Evolutionary conservation across 306 rosid genomes (phyloP).

Genomic region (Astragalus membranaceus): DNA sequence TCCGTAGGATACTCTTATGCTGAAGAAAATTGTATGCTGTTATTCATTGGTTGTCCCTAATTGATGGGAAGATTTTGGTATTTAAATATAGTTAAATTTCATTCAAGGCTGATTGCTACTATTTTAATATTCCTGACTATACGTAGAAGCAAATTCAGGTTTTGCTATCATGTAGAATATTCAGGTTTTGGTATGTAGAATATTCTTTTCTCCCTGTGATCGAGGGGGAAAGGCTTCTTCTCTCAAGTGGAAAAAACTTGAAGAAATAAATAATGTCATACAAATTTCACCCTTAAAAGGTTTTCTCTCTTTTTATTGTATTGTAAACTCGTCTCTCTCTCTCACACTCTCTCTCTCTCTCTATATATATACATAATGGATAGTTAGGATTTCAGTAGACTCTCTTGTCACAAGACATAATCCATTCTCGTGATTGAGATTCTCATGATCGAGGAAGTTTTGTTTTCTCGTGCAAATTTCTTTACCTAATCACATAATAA

Average conservation of each 20-base stretch:
- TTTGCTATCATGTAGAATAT: not conserved
- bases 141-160: slow-evolving; percentile 8
- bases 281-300: no score
- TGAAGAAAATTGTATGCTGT: slow-evolving; percentile 28
- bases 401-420: no score
- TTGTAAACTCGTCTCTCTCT: no score
- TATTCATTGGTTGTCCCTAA: slow-evolving; percentile 37
- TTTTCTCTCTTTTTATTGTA: no score
- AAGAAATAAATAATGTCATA: no score
- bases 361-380: no score
- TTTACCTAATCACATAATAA: not conserved
- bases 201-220: not conserved
- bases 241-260: no score
- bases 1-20: slow-evolving; percentile 8
- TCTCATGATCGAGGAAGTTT: not conserved
- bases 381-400: no score
- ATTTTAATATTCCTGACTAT: not conserved
- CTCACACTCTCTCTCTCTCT: no score
- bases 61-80: slow-evolving; percentile 50
- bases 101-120: not conserved
- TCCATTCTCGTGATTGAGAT: no score
- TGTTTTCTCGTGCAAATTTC: not conserved
- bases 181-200: not conserved
- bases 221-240: not conserved
- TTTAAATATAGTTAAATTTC: slow-evolving; percentile 11